Evolutionary conservation across 1,139 yeast genomes (phyloP).

Genomic region (Hemisphaericaspora subhashii): DNA sequence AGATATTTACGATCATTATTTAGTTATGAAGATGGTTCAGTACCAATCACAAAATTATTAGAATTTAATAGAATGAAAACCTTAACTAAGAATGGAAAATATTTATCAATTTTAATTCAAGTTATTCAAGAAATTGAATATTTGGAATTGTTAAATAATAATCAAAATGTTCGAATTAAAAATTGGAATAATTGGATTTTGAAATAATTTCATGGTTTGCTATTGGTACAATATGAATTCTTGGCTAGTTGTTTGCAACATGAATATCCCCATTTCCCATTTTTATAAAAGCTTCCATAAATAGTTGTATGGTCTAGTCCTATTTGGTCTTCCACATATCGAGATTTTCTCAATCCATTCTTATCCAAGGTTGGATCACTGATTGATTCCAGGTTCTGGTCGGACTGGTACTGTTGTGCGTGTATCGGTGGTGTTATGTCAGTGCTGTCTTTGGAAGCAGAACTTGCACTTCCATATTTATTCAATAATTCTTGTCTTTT

Average conservation of each 20-base stretch:
- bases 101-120: conserved; percentile 15
- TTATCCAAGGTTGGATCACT: conserved; percentile 8
- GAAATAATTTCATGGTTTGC: not conserved
- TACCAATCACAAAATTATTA: conserved; percentile 18
- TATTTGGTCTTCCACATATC: conserved; percentile 38
- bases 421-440: too few relatives aligned
- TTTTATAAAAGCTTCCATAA: conserved; percentile 50
- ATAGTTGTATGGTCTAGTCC: conserved; percentile 41
- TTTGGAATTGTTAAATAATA: conserved; percentile 18
- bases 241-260: conserved; percentile 39
- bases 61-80: conserved; percentile 20
- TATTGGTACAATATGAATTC: conserved; percentile 26
- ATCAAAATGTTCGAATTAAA: conserved; percentile 16
- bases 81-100: conserved; percentile 22
- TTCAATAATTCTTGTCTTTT: conserved; percentile 35
- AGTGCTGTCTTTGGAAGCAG: not conserved
- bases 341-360: conserved; percentile 19
- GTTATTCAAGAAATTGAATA: conserved; percentile 17
- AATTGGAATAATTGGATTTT: conserved; percentile 22
- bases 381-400: not conserved
- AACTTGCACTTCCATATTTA: conserved; percentile 19
- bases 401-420: not conserved
- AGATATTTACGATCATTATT: conserved; percentile 23
- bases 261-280: conserved; percentile 49
- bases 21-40: conserved; percentile 19